These are phyloP conservation scores for Cutaneotrichosporon mucoides DNA, from an alignment of 1,284 basidiomycete species.

Conservation along the genomic window DNA sequence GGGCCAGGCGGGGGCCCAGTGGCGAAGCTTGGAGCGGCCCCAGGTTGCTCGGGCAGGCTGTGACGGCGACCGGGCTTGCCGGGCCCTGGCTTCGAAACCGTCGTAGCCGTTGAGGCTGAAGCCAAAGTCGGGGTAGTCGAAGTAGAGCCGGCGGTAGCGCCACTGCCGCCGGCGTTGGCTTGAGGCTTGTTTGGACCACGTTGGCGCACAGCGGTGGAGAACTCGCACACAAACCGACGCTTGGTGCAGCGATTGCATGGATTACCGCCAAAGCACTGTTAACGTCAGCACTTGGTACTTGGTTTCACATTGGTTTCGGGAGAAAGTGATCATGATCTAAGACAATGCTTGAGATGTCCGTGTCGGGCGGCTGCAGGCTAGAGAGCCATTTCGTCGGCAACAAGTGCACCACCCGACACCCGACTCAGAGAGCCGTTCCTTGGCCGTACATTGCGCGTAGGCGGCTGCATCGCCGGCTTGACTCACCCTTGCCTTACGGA, in stretches of 20 bases:
- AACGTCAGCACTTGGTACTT: constrained; percentile 4
- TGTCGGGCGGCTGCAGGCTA: no score
- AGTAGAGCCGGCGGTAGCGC: not conserved
- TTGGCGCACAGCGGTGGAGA: constrained; percentile 21
- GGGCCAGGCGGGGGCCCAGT: constrained; percentile 6
- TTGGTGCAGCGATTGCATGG: constrained; percentile 24
- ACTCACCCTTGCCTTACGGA: constrained; percentile 31
- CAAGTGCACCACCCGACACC: no score
- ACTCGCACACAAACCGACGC: constrained; percentile 23
- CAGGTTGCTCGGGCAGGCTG: constrained; percentile 14
- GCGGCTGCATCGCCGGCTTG: constrained; percentile 17
- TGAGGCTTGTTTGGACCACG: constrained; percentile 20
- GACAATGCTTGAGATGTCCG: not conserved
- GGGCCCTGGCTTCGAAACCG: not conserved
- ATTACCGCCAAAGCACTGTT: constrained; percentile 22
- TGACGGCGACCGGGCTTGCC: constrained; percentile 14
- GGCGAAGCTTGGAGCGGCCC: not conserved
- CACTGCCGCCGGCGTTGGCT: constrained; percentile 2
- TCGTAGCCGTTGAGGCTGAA: not conserved
- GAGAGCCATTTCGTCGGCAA: no score
- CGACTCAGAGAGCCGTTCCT: no score
- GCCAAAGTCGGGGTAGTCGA: not conserved
- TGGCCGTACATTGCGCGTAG: not conserved
- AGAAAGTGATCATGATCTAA: not conserved
- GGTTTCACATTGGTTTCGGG: not conserved